A percentile compares a stretch with the other conserved stretches of the same genome.
Conservation (phyloP, 2,329 filamentous ascomycete species). For the Exophiala mesophila region DNA sequence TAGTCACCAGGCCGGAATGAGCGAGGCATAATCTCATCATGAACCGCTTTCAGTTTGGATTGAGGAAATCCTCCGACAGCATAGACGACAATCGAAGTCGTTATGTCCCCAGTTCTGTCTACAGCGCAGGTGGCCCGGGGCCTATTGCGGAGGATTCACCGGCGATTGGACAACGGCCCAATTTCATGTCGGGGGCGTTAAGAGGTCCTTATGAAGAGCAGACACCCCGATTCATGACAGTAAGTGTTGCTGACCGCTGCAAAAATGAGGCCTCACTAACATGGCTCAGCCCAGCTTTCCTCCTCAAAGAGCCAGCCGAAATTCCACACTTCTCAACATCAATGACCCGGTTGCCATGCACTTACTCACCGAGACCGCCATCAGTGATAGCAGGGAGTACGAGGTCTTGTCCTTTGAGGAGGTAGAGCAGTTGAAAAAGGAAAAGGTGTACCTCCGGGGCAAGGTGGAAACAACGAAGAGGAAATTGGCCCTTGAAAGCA, state of each 20-base stretch:
- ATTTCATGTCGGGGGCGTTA: slow-evolving; percentile 17
- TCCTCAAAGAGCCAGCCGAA: slow-evolving; percentile 10
- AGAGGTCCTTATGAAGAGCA: slow-evolving; percentile 19
- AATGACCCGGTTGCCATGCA: slow-evolving; percentile 73
- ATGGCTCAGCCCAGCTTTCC: neutral
- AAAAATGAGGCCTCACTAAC: neutral
- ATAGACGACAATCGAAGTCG: slow-evolving; percentile 22
- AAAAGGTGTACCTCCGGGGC: slow-evolving; percentile 64
- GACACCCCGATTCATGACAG: slow-evolving; percentile 15
- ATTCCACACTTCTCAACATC: slow-evolving; percentile 30
- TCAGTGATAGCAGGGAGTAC: slow-evolving; percentile 80
- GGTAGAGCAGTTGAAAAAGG: slow-evolving; percentile 85
- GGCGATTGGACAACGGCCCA: slow-evolving; percentile 7
- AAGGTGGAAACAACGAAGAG: slow-evolving; percentile 77
- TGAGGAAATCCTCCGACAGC: slow-evolving; percentile 23
- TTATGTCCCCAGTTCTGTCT: slow-evolving; percentile 27
- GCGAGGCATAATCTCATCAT: slow-evolving; percentile 4
- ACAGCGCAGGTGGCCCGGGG: slow-evolving; percentile 19
- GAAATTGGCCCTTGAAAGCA: slow-evolving; percentile 83
- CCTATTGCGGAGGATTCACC: slow-evolving; percentile 22
- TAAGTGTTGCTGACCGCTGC: slow-evolving; percentile 4
- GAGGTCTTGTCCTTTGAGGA: slow-evolving; percentile 87
- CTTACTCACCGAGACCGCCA: slow-evolving; percentile 85
- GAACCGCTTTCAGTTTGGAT: slow-evolving; percentile 22
- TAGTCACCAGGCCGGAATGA: neutral